Evolutionary conservation across 345 rosid genomes (phyloP), one percentile per base, ranked within the genome.

Genomic region (Camelina laxa): DNA sequence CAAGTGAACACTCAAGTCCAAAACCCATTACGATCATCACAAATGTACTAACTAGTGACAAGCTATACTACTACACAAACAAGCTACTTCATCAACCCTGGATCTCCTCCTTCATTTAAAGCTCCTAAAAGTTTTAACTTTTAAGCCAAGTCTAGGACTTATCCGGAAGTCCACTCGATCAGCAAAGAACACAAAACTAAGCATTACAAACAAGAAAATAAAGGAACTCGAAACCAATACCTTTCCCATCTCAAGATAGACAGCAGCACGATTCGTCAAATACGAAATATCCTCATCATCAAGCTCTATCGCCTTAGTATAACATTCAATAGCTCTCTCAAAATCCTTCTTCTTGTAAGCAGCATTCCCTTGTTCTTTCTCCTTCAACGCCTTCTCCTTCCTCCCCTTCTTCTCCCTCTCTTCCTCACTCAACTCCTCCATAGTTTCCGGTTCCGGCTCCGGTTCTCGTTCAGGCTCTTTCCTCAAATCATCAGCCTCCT

Each of bases 301-400:
- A n/a, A 89, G 81, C 78, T 92, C 96, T 82, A 87, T 57, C 4
- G 99, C 99, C 72, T 81, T 89, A 1, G 90, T 82, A 62, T 95
- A 95, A 74, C 86, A 93, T 19, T 76, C 80, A 69, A 95, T 81
- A 2, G 99, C 99, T 19, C 77, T 84, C 80, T 90, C 99, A 35
- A 95, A 95, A 51, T 95, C 89, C 82, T 92, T 92, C 89, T 86
- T 92, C 88, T 95, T 95, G 45, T 95, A 95, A 0, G 98, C 91
- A 17, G 83, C 88, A 69, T 92, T 95, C 12, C 99, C 99, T 9
- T 77, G 60, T 63, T 92, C 98, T 76, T 95, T 95, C 85, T 90
- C 99, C 79, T 83, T 81, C 69, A 42, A 38, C 1, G 86, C 84
- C 45, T 74, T 85, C 17, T 60, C 80, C 60, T 81, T 75, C 75